Evolutionary conservation across 768 basidiomycete species (phyloP).

Genomic region (Naganishia onofrii): DNA sequence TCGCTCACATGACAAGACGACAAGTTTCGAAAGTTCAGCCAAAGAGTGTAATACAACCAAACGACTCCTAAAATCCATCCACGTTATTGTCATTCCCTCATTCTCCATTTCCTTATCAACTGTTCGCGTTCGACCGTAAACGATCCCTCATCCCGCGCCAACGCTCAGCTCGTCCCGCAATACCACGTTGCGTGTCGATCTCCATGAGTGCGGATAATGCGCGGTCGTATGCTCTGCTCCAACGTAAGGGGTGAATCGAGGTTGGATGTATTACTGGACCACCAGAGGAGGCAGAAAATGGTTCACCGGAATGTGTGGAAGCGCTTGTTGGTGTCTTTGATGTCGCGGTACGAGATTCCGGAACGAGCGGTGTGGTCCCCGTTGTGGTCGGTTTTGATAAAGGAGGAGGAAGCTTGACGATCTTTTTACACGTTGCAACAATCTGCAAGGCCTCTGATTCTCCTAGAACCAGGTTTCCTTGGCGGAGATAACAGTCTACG

Average conservation of each 20-base stretch:
- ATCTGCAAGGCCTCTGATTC: slow-evolving; percentile 12
- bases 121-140: background rate
- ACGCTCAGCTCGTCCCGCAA: background rate
- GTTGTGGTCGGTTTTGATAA: background rate
- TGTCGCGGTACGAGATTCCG: background rate
- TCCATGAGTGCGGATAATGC: background rate
- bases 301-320: background rate
- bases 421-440: slow-evolving; percentile 3
- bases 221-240: background rate
- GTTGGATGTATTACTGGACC: background rate
- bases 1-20: too few species aligned
- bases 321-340: background rate
- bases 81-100: too few species aligned
- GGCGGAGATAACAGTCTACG: background rate
- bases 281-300: background rate
- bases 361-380: background rate
- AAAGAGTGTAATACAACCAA: too few species aligned
- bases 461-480: background rate
- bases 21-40: too few species aligned
- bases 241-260: background rate
- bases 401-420: background rate
- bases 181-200: background rate
- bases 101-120: background rate
- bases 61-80: too few species aligned
- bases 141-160: background rate